Percentiles rank a stretch among this genome's conserved stretches.
Conservation (phyloP, 2,329 filamentous ascomycete genomes). For the Cyanodermella asteris region DNA sequence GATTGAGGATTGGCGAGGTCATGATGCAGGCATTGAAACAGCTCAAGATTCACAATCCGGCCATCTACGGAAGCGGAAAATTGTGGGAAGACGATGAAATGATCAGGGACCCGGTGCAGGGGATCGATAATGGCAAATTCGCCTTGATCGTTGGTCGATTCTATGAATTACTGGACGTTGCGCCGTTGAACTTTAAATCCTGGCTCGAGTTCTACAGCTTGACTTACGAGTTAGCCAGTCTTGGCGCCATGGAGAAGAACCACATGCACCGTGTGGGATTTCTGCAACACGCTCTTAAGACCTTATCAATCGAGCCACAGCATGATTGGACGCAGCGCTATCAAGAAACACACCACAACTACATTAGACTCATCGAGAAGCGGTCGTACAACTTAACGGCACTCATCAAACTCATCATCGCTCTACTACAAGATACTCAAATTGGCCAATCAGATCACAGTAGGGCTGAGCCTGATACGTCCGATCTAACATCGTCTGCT, state of each 20-base stretch:
- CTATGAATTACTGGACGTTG: slow-evolving; percentile 35
- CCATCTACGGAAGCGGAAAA: slow-evolving; percentile 8
- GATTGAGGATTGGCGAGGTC: slow-evolving; percentile 28
- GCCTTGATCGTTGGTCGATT: slow-evolving; percentile 27
- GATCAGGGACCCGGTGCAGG: neutral
- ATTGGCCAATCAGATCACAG: slow-evolving; percentile 18
- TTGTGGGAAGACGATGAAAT: neutral
- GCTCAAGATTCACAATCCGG: slow-evolving; percentile 18
- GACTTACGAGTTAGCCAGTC: slow-evolving; percentile 40
- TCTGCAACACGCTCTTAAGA: slow-evolving; percentile 34
- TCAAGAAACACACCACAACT: slow-evolving; percentile 32
- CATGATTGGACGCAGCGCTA: slow-evolving; percentile 26
- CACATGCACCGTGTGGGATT: slow-evolving; percentile 40
- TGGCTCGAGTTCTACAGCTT: slow-evolving; percentile 61
- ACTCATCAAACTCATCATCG: slow-evolving; percentile 18
- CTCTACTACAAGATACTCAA: too few relatives aligned
- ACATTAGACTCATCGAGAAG: slow-evolving; percentile 21
- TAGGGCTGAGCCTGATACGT: slow-evolving; percentile 8
- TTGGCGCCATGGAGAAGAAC: slow-evolving; percentile 37
- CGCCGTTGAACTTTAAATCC: slow-evolving; percentile 38
- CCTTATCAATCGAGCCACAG: slow-evolving; percentile 37
- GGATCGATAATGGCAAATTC: slow-evolving; percentile 12
- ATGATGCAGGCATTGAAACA: slow-evolving; percentile 31
- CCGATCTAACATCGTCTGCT: slow-evolving; percentile 3
- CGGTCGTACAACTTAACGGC: slow-evolving; percentile 25